These are phyloP conservation scores for Saururus chinensis DNA, from an alignment of 164 flowering plant genomes.

Conservation along the genomic window DNA sequence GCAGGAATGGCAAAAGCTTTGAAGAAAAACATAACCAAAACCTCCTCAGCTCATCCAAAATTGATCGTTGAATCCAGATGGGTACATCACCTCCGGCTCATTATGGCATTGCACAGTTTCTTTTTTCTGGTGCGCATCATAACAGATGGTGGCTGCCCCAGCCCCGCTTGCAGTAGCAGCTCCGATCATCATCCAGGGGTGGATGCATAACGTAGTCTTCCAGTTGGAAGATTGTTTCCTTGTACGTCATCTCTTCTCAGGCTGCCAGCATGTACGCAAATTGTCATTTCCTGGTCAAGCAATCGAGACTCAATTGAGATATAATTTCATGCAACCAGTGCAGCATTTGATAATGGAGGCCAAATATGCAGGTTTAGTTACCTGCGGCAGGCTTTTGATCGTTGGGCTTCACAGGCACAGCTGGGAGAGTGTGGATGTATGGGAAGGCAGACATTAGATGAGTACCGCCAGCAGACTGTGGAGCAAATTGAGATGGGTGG, in stretches of 20 bases:
- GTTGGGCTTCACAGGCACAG: slow-evolving; percentile 57
- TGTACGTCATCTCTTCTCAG: slow-evolving; percentile 29
- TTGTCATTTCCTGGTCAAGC: slow-evolving; percentile 39
- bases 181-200: background rate
- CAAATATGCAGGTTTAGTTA: slow-evolving; percentile 11
- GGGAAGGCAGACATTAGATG: slow-evolving; percentile 46
- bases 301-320: background rate
- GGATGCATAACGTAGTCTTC: background rate
- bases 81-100: background rate
- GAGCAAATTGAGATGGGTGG: slow-evolving; percentile 35
- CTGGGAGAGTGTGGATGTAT: slow-evolving; percentile 46
- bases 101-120: background rate
- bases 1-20: background rate
- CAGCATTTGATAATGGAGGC: background rate
- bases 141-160: background rate
- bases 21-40: background rate
- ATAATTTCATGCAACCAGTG: background rate
- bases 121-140: no score
- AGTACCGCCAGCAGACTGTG: slow-evolving; percentile 28
- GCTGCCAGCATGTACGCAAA: slow-evolving; percentile 44
- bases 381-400: slow-evolving; percentile 84
- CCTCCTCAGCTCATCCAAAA: background rate
- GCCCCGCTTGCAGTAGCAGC: background rate
- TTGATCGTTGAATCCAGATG: background rate
- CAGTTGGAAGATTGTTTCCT: background rate